phyloP scores from a whole-genome alignment of 371 early-diverging fungal species.

The Apophysomyces sp. region DNA sequence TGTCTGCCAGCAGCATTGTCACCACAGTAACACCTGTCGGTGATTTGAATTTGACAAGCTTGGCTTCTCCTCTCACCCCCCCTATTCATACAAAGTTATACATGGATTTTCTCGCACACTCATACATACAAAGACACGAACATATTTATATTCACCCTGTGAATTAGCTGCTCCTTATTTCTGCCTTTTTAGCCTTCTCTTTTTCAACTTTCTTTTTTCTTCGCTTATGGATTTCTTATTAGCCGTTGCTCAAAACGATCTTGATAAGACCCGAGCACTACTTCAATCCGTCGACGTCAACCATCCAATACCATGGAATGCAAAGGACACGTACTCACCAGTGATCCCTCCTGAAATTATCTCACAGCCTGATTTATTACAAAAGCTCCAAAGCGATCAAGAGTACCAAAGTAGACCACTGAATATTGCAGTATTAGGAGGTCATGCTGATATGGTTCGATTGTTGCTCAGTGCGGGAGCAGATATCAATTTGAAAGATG shows the following conservation, averaged over 20 bases:
- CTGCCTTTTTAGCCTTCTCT: slow-evolving; percentile 3
- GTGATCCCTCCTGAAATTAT: slow-evolving; percentile 35
- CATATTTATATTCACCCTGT: background rate
- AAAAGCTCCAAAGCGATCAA: slow-evolving; percentile 35
- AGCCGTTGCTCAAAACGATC: slow-evolving; percentile 52
- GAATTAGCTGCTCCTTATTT: slow-evolving; percentile 1
- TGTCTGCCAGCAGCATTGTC: too few species aligned
- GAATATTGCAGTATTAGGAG: slow-evolving; percentile 71
- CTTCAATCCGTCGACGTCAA: slow-evolving; percentile 54
- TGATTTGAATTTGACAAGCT: background rate
- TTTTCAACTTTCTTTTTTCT: background rate
- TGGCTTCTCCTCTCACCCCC: background rate
- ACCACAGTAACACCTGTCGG: background rate
- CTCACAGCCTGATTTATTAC: slow-evolving; percentile 29
- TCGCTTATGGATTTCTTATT: slow-evolving; percentile 57
- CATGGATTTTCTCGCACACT: background rate
- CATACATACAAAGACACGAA: background rate
- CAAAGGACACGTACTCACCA: slow-evolving; percentile 43
- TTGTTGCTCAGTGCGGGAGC: slow-evolving; percentile 64
- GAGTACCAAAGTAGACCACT: slow-evolving; percentile 60
- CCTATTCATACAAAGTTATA: background rate
- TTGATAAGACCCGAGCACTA: slow-evolving; percentile 42
- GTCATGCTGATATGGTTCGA: slow-evolving; percentile 59
- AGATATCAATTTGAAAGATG: slow-evolving; percentile 63
- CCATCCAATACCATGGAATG: slow-evolving; percentile 51